These are phyloP conservation scores for Hypoxylon sp. DNA, from an alignment of 2,329 filamentous ascomycete genomes.

Conservation along the genomic window DNA sequence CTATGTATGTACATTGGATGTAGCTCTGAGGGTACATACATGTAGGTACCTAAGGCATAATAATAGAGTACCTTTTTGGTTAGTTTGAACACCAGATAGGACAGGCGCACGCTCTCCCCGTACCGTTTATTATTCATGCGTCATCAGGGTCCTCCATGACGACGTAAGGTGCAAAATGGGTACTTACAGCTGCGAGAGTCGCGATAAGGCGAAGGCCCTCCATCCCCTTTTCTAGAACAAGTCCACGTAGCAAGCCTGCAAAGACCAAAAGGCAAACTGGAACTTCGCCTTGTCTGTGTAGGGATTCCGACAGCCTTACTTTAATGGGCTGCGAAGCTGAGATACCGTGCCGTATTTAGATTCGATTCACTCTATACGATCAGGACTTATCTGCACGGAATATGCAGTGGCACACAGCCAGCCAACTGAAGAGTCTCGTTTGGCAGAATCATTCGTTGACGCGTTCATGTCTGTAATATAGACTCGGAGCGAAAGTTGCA, in stretches of 20 bases:
- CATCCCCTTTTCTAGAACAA: slow-evolving; percentile 37
- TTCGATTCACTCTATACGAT: slow-evolving; percentile 20
- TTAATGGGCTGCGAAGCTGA: slow-evolving; percentile 38
- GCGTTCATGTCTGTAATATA: slow-evolving; percentile 32
- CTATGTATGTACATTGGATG: too few relatives aligned
- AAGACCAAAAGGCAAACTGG: slow-evolving; percentile 30
- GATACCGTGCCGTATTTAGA: slow-evolving; percentile 27
- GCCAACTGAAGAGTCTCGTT: slow-evolving; percentile 14
- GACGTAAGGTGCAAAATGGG: slow-evolving; percentile 25
- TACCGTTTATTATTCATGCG: slow-evolving; percentile 27
- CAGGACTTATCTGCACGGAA: slow-evolving; percentile 27
- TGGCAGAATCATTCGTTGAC: slow-evolving; percentile 32
- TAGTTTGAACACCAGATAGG: slow-evolving; percentile 17
- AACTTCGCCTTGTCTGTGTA: slow-evolving; percentile 30
- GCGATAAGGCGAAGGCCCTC: slow-evolving; percentile 26
- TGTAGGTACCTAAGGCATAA: too few relatives aligned
- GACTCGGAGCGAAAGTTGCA: slow-evolving; percentile 39
- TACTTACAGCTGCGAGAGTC: slow-evolving; percentile 21
- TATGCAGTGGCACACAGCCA: slow-evolving; percentile 34
- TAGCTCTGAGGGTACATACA: slow-evolving; percentile 10
- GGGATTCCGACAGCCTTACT: slow-evolving; percentile 30
- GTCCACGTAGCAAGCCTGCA: slow-evolving; percentile 19
- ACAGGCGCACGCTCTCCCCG: slow-evolving; percentile 2
- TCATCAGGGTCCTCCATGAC: slow-evolving; percentile 38
- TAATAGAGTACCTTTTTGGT: slow-evolving; percentile 29